phyloP scores from a whole-genome alignment of 306 rosid species.

The Cicer pinnatifidum region DNA sequence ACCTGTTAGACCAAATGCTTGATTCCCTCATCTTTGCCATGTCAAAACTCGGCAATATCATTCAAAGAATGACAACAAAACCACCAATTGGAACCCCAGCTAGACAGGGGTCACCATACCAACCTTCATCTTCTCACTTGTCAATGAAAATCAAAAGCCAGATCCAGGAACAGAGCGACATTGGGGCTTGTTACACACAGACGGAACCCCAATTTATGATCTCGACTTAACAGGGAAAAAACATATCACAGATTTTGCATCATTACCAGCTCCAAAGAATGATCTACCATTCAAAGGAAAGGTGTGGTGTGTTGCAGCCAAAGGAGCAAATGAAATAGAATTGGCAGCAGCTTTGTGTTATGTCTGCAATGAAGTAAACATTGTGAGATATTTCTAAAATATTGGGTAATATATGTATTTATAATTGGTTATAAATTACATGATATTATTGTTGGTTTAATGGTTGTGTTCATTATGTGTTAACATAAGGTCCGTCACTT shows the following conservation, averaged over 20 bases:
- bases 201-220: constrained; percentile 65
- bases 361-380: constrained; percentile 44
- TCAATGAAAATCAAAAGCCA: constrained; percentile 67
- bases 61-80: constrained; percentile 54
- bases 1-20: constrained; percentile 86
- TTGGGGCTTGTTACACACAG: constrained; percentile 67
- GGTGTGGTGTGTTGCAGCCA: constrained; percentile 57
- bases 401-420: no score
- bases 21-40: constrained; percentile 76
- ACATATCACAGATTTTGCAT: constrained; percentile 28
- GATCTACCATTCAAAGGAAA: constrained; percentile 49
- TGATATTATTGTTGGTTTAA: no score
- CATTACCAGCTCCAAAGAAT: constrained; percentile 44
- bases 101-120: constrained; percentile 61
- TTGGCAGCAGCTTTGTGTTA: constrained; percentile 39
- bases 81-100: constrained; percentile 74
- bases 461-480: no score
- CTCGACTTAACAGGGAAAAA: constrained; percentile 62
- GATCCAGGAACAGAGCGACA: constrained; percentile 77
- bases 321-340: constrained; percentile 44
- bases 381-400: no score
- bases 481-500: no score
- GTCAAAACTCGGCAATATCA: constrained; percentile 71
- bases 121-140: constrained; percentile 71
- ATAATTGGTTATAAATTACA: no score